These are phyloP conservation scores for Ceratocystis ficicola DNA, from an alignment of 2,329 filamentous ascomycete genomes.

Conservation along the genomic window DNA sequence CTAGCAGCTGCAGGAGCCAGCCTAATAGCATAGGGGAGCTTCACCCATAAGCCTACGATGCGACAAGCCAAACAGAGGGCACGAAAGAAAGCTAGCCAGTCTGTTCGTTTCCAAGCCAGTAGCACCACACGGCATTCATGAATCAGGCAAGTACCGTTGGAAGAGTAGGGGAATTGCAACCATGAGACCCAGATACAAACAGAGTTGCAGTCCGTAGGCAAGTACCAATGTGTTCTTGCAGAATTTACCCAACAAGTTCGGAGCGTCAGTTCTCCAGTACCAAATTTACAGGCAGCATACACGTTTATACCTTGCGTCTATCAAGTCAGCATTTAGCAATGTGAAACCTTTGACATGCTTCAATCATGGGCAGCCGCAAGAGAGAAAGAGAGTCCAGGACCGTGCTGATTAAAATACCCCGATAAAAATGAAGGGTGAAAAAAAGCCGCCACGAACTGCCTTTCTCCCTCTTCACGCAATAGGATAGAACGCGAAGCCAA, in stretches of 20 bases:
- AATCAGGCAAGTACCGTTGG: background rate
- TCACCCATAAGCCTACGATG: background rate
- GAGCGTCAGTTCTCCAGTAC: background rate
- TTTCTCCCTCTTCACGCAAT: background rate
- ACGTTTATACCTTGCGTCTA: background rate
- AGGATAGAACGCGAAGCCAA: background rate
- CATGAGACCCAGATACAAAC: background rate
- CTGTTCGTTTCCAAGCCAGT: background rate
- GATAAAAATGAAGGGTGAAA: constrained; percentile 11
- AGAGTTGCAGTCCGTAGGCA: background rate
- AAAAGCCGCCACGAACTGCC: background rate
- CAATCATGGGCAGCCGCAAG: background rate
- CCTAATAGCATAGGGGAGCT: background rate
- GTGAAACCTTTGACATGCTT: constrained; percentile 12
- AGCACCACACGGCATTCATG: too few relatives aligned
- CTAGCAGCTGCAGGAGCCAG: background rate
- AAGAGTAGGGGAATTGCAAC: background rate
- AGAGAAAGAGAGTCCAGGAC: background rate
- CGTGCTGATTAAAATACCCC: background rate
- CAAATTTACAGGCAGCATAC: background rate
- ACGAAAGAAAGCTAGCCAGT: background rate
- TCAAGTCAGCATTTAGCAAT: background rate
- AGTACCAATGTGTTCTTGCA: background rate
- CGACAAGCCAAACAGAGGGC: background rate
- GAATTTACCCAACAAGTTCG: background rate